These are phyloP conservation scores for Penicillium desertorum DNA, from an alignment of 495 filamentous ascomycete species.

Conservation along the genomic window DNA sequence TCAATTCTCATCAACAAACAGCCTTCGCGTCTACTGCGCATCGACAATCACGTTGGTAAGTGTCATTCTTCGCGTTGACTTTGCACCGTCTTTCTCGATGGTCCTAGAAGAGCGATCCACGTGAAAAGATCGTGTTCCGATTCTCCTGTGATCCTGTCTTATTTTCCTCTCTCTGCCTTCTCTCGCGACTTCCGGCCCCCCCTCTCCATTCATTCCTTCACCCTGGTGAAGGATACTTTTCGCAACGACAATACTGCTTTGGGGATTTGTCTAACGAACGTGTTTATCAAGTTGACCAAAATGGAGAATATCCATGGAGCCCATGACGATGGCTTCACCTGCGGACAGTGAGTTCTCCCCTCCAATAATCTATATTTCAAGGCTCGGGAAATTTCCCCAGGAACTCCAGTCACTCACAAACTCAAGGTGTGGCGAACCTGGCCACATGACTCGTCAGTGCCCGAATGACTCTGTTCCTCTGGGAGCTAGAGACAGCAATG, in stretches of 20 bases:
- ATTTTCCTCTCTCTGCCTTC: not conserved
- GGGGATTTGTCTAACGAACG: not conserved
- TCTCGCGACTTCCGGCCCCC: not conserved
- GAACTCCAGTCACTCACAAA: slow-evolving; percentile 8
- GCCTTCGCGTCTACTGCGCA: not conserved
- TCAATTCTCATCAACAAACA: not conserved
- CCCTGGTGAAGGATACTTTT: not conserved
- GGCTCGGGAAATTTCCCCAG: not conserved
- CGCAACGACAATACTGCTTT: not conserved
- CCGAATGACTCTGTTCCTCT: slow-evolving; percentile 32
- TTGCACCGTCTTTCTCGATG: not conserved
- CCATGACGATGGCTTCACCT: slow-evolving; percentile 15
- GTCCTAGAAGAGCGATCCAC: not conserved
- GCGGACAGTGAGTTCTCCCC: slow-evolving; percentile 37
- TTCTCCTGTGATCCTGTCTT: not conserved
- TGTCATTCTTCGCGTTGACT: not conserved
- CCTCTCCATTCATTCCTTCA: not conserved
- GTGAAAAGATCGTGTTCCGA: not conserved
- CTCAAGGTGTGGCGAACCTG: slow-evolving; percentile 51
- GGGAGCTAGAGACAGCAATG: not conserved
- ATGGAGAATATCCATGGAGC: not conserved
- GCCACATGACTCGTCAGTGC: slow-evolving; percentile 61
- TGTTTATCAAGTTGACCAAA: not conserved
- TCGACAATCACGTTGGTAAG: not conserved
- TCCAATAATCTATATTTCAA: not conserved